Evolutionary conservation across 108 stramenopile species (phyloP), one percentile per base, ranked within the genome.

Genomic region (Skeletonema marinoi): DNA sequence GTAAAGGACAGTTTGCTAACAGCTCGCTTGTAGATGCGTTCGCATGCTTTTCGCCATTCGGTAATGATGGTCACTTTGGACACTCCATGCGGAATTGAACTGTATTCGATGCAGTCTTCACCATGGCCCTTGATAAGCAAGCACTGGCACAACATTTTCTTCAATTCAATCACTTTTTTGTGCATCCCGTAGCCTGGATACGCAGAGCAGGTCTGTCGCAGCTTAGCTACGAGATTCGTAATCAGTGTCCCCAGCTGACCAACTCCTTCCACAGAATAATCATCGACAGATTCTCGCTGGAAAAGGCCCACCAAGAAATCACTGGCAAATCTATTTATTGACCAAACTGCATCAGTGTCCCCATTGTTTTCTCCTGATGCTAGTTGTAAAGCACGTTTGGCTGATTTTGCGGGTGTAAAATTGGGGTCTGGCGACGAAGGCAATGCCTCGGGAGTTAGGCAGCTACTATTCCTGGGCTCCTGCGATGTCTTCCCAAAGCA

Each of bases 1-100:
- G 44, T 65, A 50, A 66, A 60, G 2, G 85, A 80, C 39, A 85
- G 78, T 42, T 68, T 66, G 29, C 68, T 30, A 2, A 85, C 74
- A 10, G 90, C 86, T 63, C 85, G 60, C 68, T 89, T 92, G 82
- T 84, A 93, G n/a, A 96, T 41, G 21, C 95, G 80, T 60, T 96
- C 95, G 60, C 90, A 91, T 35, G 81, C 68, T 65, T 83, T 84
- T 10, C 92, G 71, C 95, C 95, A 96, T 61, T 96, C 92, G 3
- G 38, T 62, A 25, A 87, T 25, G 42, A 85, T 73, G 1, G 60
- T 74, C 56, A 46, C 30, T 44, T 65, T 70, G 30, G 75, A 70
- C 32, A 62, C 56, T 30, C 46, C 68, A 36, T 39, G 25, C 6
- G 72, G 78, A 21, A 79, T 10, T 31, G 60, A 61, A 21, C 63